phyloP scores from a whole-genome alignment of 345 rosid species.

The Litchi chinensis region DNA sequence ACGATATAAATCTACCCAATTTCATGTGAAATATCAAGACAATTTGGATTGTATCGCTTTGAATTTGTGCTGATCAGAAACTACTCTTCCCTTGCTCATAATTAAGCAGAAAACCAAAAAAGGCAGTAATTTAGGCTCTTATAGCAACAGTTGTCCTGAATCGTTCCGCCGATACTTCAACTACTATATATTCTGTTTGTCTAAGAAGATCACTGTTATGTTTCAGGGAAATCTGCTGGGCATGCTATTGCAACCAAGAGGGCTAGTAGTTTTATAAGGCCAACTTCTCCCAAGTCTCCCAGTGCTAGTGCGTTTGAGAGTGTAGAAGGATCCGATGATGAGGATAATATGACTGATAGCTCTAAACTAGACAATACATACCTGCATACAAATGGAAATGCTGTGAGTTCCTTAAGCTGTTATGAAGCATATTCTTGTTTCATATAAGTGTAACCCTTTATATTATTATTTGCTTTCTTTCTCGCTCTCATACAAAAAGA shows the following conservation, averaged over 20 bases:
- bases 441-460: not conserved
- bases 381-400: conserved; percentile 66
- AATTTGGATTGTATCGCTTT: not conserved
- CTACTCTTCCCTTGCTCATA: not conserved
- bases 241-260: conserved; percentile 58
- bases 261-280: conserved; percentile 60
- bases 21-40: not conserved
- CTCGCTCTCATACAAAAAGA: not conserved
- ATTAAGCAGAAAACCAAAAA: not conserved
- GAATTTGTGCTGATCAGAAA: not conserved
- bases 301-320: conserved; percentile 96
- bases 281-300: conserved; percentile 94
- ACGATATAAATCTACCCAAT: not conserved
- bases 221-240: conserved; percentile 64
- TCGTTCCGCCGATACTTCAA: not conserved
- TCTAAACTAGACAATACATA: conserved; percentile 62
- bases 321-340: conserved; percentile 92
- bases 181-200: not conserved
- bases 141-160: not conserved
- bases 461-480: not conserved
- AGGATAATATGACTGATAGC: conserved; percentile 68
- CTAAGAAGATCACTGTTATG: not conserved
- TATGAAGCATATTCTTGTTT: not conserved
- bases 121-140: not conserved
- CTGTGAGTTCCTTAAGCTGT: conserved; percentile 58